Base-by-base conservation (phyloP, 139 green algal genomes). In the Parachlorella kessleri region DNA sequence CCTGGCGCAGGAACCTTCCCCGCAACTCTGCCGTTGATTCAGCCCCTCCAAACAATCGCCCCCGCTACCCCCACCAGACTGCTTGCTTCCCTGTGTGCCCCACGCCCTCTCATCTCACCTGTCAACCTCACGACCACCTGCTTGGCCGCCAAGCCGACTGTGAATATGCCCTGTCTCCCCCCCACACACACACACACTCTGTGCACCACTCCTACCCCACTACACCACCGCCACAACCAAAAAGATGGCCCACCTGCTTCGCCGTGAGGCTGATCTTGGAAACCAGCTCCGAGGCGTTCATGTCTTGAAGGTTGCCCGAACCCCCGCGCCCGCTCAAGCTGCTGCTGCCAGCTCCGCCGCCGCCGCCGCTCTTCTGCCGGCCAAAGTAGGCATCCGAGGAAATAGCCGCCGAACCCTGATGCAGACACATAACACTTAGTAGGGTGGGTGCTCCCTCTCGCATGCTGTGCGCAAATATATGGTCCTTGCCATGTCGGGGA, bases 341-440 rank as follows among this genome's bases (percentile, higher is more conserved):
- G 9, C n/a, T 32, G 54, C 79, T 78, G 32, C 64, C 67, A 9
- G 40, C 66, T 9, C 72, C 66, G 66, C 38, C 70, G 38, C 79
- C 64, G 26, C 35, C 38, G 48, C 24, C 32, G 21, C 72, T 75
- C 23, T 80, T 75, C 33, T 79, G 75, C 35, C 86, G 42, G 21
- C 83, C 81, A 83, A 96, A 97, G 84, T 93, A 98, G 48, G 93
- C 93, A 3, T 90, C 90, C 0, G 86, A 94, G 14, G 86, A 94
- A 73, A 97, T 98, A 54, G 94, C 86, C 10, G 76, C 76, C 1
- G 94, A 86, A 33, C 90, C 89, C 67, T 88, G 73, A n/a, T n/a
- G n/a, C n/a, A n/a, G n/a, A n/a, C n/a, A n/a, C n/a, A n/a, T n/a
- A n/a, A n/a, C n/a, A n/a, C n/a, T n/a, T n/a, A n/a, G n/a, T n/a